These are phyloP conservation scores for Eucommia ulmoides DNA, from an alignment of 257 asterid species.

Conservation along the genomic window DNA sequence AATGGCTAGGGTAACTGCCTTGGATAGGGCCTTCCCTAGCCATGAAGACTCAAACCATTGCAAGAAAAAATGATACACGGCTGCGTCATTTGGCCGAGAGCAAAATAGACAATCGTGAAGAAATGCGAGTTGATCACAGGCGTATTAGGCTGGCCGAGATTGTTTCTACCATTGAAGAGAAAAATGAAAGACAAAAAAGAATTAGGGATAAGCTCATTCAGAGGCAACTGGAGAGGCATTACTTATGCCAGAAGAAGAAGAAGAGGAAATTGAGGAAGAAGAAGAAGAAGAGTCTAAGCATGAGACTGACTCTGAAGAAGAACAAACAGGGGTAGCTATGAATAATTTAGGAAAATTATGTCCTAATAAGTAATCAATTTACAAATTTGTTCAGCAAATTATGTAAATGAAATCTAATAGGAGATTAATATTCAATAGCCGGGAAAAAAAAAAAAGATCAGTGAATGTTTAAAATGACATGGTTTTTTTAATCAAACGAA, in stretches of 20 bases:
- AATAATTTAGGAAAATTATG: no score
- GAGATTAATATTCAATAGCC: not conserved
- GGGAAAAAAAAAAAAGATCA: slow-evolving; percentile 26
- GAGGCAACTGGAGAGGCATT: no score
- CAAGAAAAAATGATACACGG: slow-evolving; percentile 68
- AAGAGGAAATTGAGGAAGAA: slow-evolving; percentile 70
- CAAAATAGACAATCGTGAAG: slow-evolving; percentile 69
- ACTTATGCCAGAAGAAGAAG: slow-evolving; percentile 60
- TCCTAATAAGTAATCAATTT: no score
- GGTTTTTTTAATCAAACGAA: no score
- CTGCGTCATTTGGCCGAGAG: slow-evolving; percentile 81
- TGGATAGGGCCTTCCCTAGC: slow-evolving; percentile 54
- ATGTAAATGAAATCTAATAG: not conserved
- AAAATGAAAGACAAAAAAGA: slow-evolving; percentile 47
- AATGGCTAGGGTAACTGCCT: slow-evolving; percentile 40
- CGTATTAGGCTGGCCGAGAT: slow-evolving; percentile 93
- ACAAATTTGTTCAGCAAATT: no score
- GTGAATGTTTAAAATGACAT: no score
- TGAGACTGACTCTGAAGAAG: not conserved
- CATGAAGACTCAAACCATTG: slow-evolving; percentile 29
- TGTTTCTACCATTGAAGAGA: slow-evolving; percentile 80
- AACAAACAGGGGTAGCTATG: not conserved
- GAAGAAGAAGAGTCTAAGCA: slow-evolving; percentile 4
- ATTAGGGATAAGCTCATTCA: slow-evolving; percentile 69
- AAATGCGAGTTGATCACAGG: slow-evolving; percentile 78